These are phyloP conservation scores for Agaricus sinodeliciosus DNA, from an alignment of 768 basidiomycete species.

Conservation along the genomic window DNA sequence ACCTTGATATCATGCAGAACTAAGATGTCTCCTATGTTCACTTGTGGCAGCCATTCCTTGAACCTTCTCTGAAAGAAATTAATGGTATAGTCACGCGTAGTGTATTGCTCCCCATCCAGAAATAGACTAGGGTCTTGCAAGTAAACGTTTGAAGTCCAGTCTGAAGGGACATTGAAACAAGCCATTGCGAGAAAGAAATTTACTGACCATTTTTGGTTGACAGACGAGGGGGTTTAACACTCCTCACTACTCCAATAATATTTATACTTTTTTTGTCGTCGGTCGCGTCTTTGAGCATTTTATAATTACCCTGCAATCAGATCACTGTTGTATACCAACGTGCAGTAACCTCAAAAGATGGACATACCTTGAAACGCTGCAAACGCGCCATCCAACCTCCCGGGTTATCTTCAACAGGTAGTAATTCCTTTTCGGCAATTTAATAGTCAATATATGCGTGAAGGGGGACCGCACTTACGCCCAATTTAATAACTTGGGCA, in stretches of 20 bases:
- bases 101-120: background rate
- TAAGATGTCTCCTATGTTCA: background rate
- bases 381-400: slow-evolving; percentile 4
- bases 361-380: background rate
- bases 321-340: background rate
- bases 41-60: slow-evolving; percentile 7
- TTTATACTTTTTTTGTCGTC: background rate
- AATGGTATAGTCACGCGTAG: background rate
- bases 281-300: background rate
- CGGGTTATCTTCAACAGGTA: background rate
- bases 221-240: background rate
- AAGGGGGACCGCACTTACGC: background rate
- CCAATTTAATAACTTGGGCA: background rate
- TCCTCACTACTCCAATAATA: background rate
- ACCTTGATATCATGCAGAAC: background rate
- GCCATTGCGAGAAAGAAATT: no score
- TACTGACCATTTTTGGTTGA: background rate
- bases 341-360: background rate
- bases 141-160: background rate
- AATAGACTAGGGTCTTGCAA: slow-evolving; percentile 3
- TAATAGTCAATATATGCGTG: background rate
- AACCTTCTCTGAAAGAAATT: background rate
- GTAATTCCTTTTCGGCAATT: background rate
- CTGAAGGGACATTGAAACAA: background rate
- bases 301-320: background rate